Evolutionary conservation across 2,329 filamentous ascomycete genomes (phyloP).

Genomic region (Sporothrix sp.): DNA sequence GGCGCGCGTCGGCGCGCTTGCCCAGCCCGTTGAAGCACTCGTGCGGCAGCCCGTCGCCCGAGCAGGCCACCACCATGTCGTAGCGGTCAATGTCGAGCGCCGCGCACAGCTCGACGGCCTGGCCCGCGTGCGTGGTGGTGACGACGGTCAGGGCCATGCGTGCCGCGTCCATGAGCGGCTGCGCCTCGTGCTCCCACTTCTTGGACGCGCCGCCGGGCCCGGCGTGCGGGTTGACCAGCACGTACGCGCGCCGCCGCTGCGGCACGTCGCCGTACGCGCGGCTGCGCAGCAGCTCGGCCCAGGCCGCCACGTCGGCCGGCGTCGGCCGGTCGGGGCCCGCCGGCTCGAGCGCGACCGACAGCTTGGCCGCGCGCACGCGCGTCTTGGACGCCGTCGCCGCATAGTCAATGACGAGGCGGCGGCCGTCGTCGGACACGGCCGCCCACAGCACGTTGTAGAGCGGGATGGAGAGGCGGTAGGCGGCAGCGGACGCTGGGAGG

Average conservation of each 20-base stretch:
- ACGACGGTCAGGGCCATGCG: slow-evolving; percentile 66
- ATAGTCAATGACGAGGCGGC: slow-evolving; percentile 62
- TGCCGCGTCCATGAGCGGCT: slow-evolving; percentile 75
- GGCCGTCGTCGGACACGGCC: slow-evolving; percentile 40
- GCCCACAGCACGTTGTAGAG: slow-evolving; percentile 82
- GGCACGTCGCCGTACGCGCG: slow-evolving; percentile 62
- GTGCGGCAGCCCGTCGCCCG: slow-evolving; percentile 82
- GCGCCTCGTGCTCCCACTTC: slow-evolving; percentile 64
- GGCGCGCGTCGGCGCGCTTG: slow-evolving; percentile 61
- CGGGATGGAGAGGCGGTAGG: slow-evolving; percentile 41
- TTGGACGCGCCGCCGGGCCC: slow-evolving; percentile 69
- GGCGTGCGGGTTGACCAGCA: slow-evolving; percentile 84
- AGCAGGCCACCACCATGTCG: slow-evolving; percentile 81
- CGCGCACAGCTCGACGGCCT: slow-evolving; percentile 69
- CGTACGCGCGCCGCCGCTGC: slow-evolving; percentile 66
- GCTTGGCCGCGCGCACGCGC: slow-evolving; percentile 48
- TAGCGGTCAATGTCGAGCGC: slow-evolving; percentile 67
- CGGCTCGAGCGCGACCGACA: slow-evolving; percentile 2
- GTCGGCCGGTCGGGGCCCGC: slow-evolving; percentile 20
- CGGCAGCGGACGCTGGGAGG: neutral
- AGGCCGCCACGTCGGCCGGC: slow-evolving; percentile 42
- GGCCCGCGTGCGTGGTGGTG: slow-evolving; percentile 59
- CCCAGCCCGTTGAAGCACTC: slow-evolving; percentile 93
- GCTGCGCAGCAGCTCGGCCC: slow-evolving; percentile 55
- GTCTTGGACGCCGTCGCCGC: slow-evolving; percentile 51